phyloP scores from a whole-genome alignment of 2,329 filamentous ascomycete genomes.

The Fusarium zealandicum region DNA sequence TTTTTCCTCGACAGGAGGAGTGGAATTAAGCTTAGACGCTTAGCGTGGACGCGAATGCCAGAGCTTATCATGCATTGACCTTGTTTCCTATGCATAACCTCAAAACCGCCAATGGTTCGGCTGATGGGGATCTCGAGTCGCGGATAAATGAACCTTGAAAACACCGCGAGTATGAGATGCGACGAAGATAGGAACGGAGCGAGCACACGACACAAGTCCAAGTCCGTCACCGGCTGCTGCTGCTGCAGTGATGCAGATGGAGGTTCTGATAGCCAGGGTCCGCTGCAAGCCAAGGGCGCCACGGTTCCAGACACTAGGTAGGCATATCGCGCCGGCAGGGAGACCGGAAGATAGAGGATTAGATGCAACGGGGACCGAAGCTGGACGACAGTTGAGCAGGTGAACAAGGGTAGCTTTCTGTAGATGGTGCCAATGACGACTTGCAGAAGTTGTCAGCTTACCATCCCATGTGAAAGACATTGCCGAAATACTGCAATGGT shows the following conservation, averaged over 20 bases:
- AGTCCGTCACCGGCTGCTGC: conserved; percentile 32
- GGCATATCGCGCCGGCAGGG: no score
- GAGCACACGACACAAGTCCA: conserved; percentile 35
- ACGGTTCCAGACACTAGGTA: background rate
- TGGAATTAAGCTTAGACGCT: conserved; percentile 5
- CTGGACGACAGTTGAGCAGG: no score
- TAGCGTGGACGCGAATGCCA: background rate
- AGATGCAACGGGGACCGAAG: no score
- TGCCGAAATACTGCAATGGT: no score
- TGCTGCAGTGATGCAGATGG: conserved; percentile 11
- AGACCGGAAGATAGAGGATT: no score
- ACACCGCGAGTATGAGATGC: conserved; percentile 3
- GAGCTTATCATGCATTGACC: conserved; percentile 20
- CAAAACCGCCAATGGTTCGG: conserved; percentile 4
- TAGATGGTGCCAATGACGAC: no score
- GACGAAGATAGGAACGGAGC: background rate
- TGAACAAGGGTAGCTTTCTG: background rate
- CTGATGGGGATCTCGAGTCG: background rate
- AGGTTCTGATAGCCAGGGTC: conserved; percentile 4
- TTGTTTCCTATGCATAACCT: conserved; percentile 17
- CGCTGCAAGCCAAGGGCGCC: conserved; percentile 9
- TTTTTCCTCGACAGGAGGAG: background rate
- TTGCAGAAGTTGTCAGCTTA: background rate
- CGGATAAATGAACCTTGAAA: background rate
- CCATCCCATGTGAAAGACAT: background rate